These are phyloP conservation scores for Alloascoidea hylecoeti DNA, from an alignment of 805 yeast genomes.

Conservation along the genomic window DNA sequence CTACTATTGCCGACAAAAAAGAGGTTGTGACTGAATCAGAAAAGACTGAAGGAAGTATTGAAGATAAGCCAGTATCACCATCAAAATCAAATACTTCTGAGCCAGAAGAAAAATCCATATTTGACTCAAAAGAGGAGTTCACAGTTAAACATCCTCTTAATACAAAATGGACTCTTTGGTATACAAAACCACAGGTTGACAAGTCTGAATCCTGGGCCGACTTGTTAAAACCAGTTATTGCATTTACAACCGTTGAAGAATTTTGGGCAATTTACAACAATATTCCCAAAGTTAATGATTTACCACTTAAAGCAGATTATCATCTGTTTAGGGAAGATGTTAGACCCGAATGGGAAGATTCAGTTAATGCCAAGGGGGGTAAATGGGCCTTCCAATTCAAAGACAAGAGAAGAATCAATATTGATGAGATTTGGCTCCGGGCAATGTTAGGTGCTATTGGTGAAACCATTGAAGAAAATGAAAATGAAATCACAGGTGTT, in stretches of 20 bases:
- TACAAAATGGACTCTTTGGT: conserved; percentile 93
- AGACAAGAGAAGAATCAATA: conserved; percentile 36
- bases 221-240: conserved; percentile 68
- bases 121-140: conserved; percentile 22
- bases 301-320: conserved; percentile 88
- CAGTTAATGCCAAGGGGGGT: conserved; percentile 78
- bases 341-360: conserved; percentile 98
- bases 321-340: conserved; percentile 89
- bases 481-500: conserved; percentile 84
- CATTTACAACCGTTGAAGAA: conserved; percentile 91
- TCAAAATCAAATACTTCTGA: no score
- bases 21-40: no score
- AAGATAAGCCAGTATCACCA: no score
- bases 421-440: conserved; percentile 88
- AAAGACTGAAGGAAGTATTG: no score
- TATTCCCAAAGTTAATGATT: conserved; percentile 80
- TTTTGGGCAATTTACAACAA: conserved; percentile 97
- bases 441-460: conserved; percentile 85
- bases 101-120: neutral
- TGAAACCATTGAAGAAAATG: conserved; percentile 78
- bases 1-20: no score
- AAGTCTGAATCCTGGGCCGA: conserved; percentile 69
- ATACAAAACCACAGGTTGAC: conserved; percentile 78
- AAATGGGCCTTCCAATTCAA: conserved; percentile 79
- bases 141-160: conserved; percentile 80